Evolutionary conservation across 345 rosid species (phyloP), one percentile per base, ranked within the genome.

Genomic region (Citrus trifoliata): DNA sequence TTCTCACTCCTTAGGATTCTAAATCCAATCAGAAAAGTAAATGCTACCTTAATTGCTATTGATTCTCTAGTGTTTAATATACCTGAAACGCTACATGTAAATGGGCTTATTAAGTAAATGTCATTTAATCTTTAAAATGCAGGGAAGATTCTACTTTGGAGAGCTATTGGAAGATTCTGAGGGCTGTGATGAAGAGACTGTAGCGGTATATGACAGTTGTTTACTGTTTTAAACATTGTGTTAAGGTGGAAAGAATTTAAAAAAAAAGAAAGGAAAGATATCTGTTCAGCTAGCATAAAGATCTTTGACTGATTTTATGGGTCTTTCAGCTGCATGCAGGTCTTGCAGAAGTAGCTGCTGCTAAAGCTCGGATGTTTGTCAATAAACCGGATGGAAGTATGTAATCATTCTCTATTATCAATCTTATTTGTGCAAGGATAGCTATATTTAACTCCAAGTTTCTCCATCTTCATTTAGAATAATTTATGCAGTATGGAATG

Each of bases 341-440:
- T 73, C 80, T 95, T 82, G 98, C 97, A 33, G 98, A 95, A 86
- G 95, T 95, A 69, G 98, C 98, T 80, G 97, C 97, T 78, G 98
- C 97, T 67, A 93, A 95, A 91, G 98, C 98, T 80, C 88, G 92
- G 72, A 95, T 95, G 97, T 95, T 95, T 85, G 85, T 86, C 24
- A 91, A 93, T 86, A 95, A 95, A 82, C 98, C 98, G 6, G 98
- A 95, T 75, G 98, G 98, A 89, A 95, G 98, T 95, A 92, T 70
- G 88, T 83, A 74, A 40, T 14, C 4, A 4, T 70, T 60, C 73
- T 60, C 38, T 24, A 24, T 9, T 67, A 16, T 32, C 25, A 38
- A 21, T 64, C 37, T n/a, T 27, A 35, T 76, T 25, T 53, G 14
- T 10, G 58, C n/a, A 28, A 30, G 16, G 53, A 67, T 61, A 68